Evolutionary conservation across 768 basidiomycete genomes (phyloP).

Genomic region (Hydnomerulius pinastri): DNA sequence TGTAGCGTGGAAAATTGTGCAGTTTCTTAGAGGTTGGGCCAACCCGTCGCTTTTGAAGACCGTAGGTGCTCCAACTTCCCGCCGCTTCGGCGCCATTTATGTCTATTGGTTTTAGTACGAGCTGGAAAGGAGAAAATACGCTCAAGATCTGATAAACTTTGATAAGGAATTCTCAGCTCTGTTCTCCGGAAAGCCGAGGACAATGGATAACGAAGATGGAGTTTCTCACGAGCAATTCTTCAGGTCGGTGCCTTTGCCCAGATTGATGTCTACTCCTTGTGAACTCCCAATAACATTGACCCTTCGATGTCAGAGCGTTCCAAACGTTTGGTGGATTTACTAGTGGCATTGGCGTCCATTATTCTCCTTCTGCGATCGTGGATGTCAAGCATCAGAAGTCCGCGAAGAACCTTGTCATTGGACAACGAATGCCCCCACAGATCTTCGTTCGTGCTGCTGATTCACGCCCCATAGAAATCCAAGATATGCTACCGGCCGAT

Average conservation of each 20-base stretch:
- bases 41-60: conserved; percentile 40
- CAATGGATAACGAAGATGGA: conserved; percentile 39
- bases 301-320: conserved; percentile 32
- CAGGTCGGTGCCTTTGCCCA: conserved; percentile 17
- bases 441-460: conserved; percentile 39
- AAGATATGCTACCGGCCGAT: conserved; percentile 42
- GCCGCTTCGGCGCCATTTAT: neutral
- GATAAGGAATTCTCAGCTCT: conserved; percentile 64
- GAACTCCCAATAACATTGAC: neutral
- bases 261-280: neutral
- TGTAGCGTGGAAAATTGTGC: conserved; percentile 49
- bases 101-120: conserved; percentile 54
- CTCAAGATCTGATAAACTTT: conserved; percentile 71
- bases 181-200: conserved; percentile 69
- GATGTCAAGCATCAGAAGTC: conserved; percentile 29
- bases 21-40: conserved; percentile 46
- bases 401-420: conserved; percentile 36
- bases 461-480: conserved; percentile 38
- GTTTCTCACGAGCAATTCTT: conserved; percentile 38
- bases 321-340: conserved; percentile 40
- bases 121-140: conserved; percentile 64
- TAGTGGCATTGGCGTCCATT: conserved; percentile 42
- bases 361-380: conserved; percentile 39
- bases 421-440: conserved; percentile 41
- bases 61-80: conserved; percentile 24